Evolutionary conservation across 2,329 filamentous ascomycete genomes (phyloP), one percentile per base, ranked within the genome.

Genomic region (Hyphodiscus sp.): DNA sequence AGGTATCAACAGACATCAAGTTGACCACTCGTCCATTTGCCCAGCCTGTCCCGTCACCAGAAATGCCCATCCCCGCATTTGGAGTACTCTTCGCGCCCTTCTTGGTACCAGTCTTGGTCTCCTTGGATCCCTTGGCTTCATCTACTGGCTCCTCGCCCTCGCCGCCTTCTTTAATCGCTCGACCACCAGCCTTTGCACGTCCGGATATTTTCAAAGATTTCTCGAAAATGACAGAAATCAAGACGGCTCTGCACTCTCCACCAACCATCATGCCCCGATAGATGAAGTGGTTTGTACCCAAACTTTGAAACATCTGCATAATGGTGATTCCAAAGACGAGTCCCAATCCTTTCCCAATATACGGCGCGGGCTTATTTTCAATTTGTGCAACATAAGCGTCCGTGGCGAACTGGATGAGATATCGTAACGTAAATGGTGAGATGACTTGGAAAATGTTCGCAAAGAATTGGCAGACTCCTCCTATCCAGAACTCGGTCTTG

Each of bases 1-100:
- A 95, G 0, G 91, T 95, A 67, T 97, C 92, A 45, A 94, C 90
- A 57, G 89, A 92, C 91, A 97, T 96, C 62, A 97, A 68, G 61
- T 95, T 95, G 67, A 94, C 83, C 50, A 97, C 89, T 58, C 90
- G 83, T 20, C 94, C 94, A 64, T 96, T 97, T 53, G 85, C 85
- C 92, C 92, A 97, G 20, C 92, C 94, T 20, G 82, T 76, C 2
- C 86, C 88, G 63, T 94, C 87, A 3, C 82, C 82, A 11, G 79
- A 71, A 19, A 86, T 72, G 2, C 78, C 80, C 2, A 74, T 70
- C 13, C 62, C 70, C 50, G 64, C 65, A 56, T 74, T 70, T 16
- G 67, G 66, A 20, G 73, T 71, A 13, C 67, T 69, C 44, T 73
- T 72, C 3, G 68, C 59, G 2, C 69, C 69, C 47, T 74, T 73